Evolutionary conservation across 164 flowering plant genomes (phyloP), one percentile per base, ranked within the genome.

Genomic region (Vitis riparia): DNA sequence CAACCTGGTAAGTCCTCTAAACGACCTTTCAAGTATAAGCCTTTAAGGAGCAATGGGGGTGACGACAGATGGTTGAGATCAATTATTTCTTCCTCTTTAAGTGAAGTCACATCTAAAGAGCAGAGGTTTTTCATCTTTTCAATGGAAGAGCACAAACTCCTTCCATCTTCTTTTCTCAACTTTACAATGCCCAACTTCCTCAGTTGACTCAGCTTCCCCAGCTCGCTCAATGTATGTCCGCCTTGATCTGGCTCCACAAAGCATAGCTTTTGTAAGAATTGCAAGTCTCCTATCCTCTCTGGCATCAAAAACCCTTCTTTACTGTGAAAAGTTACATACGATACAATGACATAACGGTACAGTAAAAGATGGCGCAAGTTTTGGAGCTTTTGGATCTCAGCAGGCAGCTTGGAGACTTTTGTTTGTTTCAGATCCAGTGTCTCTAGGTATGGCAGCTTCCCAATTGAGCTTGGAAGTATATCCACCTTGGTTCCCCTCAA

Each of bases 351-450:
- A 23, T 4, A 17, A 3, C 47, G 12, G 13, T 44, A 63, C 1
- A 47, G 61, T 14, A 62, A 17, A 29, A 70, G 67, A 62, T 63
- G 67, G n/a, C 73, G 52, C 37, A 62, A 14, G 10, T 47, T 62
- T 10, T n/a, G 37, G 14, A 63, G 67, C 55, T 32, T 55, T 3
- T 5, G 12, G 37, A 70, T 44, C 53, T 32, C 44, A 6, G 8
- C 15, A 10, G 73, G 73, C 19, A 63, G 11, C 17, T 53, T 48
- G 17, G 9, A 23, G 1, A 74, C 72, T 3, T 2, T 11, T 3
- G 72, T 63, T 8, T 48, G 14, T 11, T 29, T 67, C 23, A 71
- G 51, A 57, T 70, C 60, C 50, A 65, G 55, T 6, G 75, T 75
- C 48, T 65, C 70, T 10, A 64, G 48, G 19, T 74, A 51, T 16